Base-by-base conservation (phyloP, 345 rosid genomes). In the Durio zibethinus region DNA sequence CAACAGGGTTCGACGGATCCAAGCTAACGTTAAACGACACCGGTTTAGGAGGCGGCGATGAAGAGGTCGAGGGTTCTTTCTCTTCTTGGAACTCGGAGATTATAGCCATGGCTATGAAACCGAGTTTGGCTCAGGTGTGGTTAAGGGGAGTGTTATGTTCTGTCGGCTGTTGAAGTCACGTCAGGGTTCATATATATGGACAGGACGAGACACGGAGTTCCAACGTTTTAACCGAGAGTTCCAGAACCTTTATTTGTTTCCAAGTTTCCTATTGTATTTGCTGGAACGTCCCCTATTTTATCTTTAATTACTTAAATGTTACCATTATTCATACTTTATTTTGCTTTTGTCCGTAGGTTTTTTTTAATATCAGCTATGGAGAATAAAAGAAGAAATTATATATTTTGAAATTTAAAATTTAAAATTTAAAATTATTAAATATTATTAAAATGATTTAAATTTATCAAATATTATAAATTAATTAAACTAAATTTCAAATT, bases 41-140 rank as follows among this genome's bases (percentile, higher is more conserved):
- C 70, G 83, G 47, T 53, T 67, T 66, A 11, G 72, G 76, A 35
- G 76, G 86, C 84, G 66, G 84, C 64, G 57, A 59, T 7, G 80
- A 66, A 0, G 82, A 56, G 7, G 85, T 21, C 0, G 86, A 72
- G 29, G 88, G 68, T 45, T 72, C 18, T 36, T 63, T 31, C 77
- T 54, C 93, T 33, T 93, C 98, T 60, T 90, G 83, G 25, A 74
- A 87, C 63, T 93, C 98, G 18, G 99, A 91, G 77, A 95, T 90
- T 48, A 95, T 91, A 80, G 96, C 97, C 99, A 95, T 95, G 50
- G 20, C 11, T 63, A 25, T 4, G 4, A 15, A 14, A 10, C 3
- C 10, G 5, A 59, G 3, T 2, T 25, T 4, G 25, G 70, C 50
- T 67, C 53, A 35, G 68, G 29, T 18, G 9, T 12, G 8, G 14